Conservation (phyloP, 495 filamentous ascomycete species). For the Xylaria curta region DNA sequence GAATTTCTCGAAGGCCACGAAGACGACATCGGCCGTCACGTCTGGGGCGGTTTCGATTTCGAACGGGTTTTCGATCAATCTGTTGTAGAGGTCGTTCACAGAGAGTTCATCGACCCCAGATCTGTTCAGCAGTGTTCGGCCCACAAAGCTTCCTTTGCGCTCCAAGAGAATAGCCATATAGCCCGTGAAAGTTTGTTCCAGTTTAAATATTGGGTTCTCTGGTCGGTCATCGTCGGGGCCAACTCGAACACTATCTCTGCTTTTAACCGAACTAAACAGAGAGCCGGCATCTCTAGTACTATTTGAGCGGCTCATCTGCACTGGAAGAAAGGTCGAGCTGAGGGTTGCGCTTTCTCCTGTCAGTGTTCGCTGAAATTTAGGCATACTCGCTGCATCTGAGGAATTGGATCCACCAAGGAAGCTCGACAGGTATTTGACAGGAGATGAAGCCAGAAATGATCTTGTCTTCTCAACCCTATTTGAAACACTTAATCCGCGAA, state of each 20-base stretch:
- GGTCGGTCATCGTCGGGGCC: slow-evolving; percentile 54
- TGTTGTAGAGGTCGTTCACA: slow-evolving; percentile 92
- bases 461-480: slow-evolving; percentile 65
- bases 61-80: slow-evolving; percentile 79
- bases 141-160: slow-evolving; percentile 85
- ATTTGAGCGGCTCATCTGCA: slow-evolving; percentile 44
- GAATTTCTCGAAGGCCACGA: slow-evolving; percentile 94
- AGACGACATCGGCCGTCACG: slow-evolving; percentile 84
- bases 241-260: slow-evolving; percentile 54
- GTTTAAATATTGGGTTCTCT: slow-evolving; percentile 64
- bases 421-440: slow-evolving; percentile 88
- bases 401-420: slow-evolving; percentile 47
- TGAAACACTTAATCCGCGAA: slow-evolving; percentile 71
- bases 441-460: slow-evolving; percentile 76
- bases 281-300: slow-evolving; percentile 54
- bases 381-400: slow-evolving; percentile 57
- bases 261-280: slow-evolving; percentile 52
- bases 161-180: slow-evolving; percentile 83
- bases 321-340: slow-evolving; percentile 40
- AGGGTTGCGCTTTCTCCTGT: slow-evolving; percentile 42
- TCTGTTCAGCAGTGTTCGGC: slow-evolving; percentile 72
- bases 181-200: slow-evolving; percentile 86
- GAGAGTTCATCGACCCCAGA: slow-evolving; percentile 74
- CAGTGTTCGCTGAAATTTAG: slow-evolving; percentile 49
- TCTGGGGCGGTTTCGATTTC: slow-evolving; percentile 76